These are phyloP conservation scores for Vitis rotundifolia DNA, from an alignment of 164 flowering plant species.

Conservation along the genomic window DNA sequence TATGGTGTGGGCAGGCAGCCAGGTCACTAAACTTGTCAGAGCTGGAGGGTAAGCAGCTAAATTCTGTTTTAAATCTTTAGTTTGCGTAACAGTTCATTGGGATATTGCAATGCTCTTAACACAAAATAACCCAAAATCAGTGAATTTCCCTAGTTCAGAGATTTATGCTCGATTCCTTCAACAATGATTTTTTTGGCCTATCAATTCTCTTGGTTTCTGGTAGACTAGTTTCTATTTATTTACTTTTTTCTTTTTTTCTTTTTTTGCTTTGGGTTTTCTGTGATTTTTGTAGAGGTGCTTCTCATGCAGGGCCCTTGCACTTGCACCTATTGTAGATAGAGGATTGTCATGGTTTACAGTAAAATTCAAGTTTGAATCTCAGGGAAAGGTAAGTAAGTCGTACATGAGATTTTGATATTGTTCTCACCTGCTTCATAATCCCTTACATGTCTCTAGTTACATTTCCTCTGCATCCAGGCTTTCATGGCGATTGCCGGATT, in stretches of 20 bases:
- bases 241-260: neutral
- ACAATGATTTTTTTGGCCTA: no score
- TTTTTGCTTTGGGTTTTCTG: no score
- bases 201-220: no score
- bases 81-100: neutral
- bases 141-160: neutral
- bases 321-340: constrained; percentile 79
- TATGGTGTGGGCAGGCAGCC: constrained; percentile 96
- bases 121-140: neutral
- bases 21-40: constrained; percentile 77
- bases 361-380: constrained; percentile 64
- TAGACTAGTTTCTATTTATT: no score
- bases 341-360: constrained; percentile 82
- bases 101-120: neutral
- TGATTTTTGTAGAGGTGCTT: constrained; percentile 8
- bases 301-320: constrained; percentile 78
- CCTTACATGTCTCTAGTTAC: no score
- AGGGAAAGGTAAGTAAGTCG: constrained; percentile 50
- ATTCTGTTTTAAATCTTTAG: neutral
- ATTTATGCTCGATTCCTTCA: no score
- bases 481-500: constrained; percentile 55
- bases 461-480: constrained; percentile 44
- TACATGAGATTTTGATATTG: neutral
- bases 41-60: constrained; percentile 68
- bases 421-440: neutral